Evolutionary conservation across 345 rosid genomes (phyloP).

Genomic region (Salix brachista): DNA sequence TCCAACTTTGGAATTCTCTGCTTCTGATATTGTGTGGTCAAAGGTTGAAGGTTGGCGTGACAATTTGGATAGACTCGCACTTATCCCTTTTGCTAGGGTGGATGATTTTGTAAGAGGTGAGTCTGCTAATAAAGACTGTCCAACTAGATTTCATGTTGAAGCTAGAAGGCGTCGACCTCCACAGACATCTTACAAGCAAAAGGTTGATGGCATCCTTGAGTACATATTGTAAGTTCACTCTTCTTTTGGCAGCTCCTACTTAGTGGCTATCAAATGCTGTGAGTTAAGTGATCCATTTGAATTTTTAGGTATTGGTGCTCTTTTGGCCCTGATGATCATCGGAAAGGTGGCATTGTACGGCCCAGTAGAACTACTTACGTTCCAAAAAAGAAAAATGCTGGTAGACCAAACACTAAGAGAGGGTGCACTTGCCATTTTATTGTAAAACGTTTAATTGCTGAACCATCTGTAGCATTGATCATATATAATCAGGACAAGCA

Average conservation of each 20-base stretch:
- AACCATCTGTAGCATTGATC: slow-evolving; percentile 78
- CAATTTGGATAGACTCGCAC: slow-evolving; percentile 78
- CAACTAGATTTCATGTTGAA: slow-evolving; percentile 93
- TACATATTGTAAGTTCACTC: slow-evolving; percentile 72
- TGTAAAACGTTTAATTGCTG: slow-evolving; percentile 88
- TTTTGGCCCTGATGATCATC: slow-evolving; percentile 92
- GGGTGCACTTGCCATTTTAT: slow-evolving; percentile 97
- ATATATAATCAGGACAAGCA: slow-evolving; percentile 88
- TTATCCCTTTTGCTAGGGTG: slow-evolving; percentile 86
- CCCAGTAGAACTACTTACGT: slow-evolving; percentile 82
- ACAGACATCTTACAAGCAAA: slow-evolving; percentile 60
- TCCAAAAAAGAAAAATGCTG: slow-evolving; percentile 83
- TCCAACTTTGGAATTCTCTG: slow-evolving; percentile 66
- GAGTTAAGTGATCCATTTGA: slow-evolving; percentile 14
- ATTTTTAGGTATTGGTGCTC: slow-evolving; percentile 93
- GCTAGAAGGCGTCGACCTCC: slow-evolving; percentile 71
- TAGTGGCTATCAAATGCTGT: not conserved
- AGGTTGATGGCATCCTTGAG: slow-evolving; percentile 93
- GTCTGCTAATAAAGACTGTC: slow-evolving; percentile 72
- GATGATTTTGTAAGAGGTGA: slow-evolving; percentile 94
- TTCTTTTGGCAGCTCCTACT: slow-evolving; percentile 9
- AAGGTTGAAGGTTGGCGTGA: slow-evolving; percentile 96
- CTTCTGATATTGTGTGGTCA: slow-evolving; percentile 81
- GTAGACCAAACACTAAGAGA: slow-evolving; percentile 90
- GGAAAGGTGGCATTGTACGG: slow-evolving; percentile 78